Evolutionary conservation across 371 early-diverging fungal species (phyloP).

Genomic region (Saksenaea vasiformis): DNA sequence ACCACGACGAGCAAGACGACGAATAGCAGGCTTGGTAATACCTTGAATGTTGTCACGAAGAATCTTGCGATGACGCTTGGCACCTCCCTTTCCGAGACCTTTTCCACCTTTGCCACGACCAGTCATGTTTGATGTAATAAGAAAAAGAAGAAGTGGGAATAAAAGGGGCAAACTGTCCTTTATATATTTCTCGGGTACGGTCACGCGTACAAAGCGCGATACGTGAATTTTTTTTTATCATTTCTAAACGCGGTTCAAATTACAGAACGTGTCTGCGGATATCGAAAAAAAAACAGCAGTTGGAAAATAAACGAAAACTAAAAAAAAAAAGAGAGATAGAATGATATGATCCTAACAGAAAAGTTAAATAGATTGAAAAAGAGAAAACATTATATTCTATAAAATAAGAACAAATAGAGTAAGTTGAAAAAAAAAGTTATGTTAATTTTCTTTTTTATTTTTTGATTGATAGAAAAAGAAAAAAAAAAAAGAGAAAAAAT

Average conservation of each 20-base stretch:
- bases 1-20: slow-evolving; percentile 99
- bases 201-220: slow-evolving; percentile 1
- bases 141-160: slow-evolving; percentile 13
- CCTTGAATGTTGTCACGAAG: slow-evolving; percentile 98
- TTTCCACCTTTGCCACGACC: slow-evolving; percentile 98
- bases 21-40: slow-evolving; percentile 99
- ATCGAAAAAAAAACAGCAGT: slow-evolving; percentile 1
- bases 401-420: neutral
- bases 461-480: slow-evolving; percentile 3
- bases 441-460: no score
- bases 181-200: slow-evolving; percentile 11
- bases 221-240: slow-evolving; percentile 15
- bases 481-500: slow-evolving; percentile 14
- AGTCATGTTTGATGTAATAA: slow-evolving; percentile 64
- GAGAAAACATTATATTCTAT: neutral
- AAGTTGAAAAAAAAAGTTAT: neutral
- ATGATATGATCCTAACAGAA: neutral
- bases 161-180: slow-evolving; percentile 14
- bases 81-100: slow-evolving; percentile 96
- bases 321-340: neutral
- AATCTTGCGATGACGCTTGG: slow-evolving; percentile 99
- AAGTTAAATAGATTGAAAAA: slow-evolving; percentile 1
- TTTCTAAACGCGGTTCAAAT: slow-evolving; percentile 5
- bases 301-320: neutral
- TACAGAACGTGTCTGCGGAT: slow-evolving; percentile 4